These are phyloP conservation scores for Melaleuca quinquenervia DNA, from an alignment of 345 rosid genomes.

Conservation along the genomic window DNA sequence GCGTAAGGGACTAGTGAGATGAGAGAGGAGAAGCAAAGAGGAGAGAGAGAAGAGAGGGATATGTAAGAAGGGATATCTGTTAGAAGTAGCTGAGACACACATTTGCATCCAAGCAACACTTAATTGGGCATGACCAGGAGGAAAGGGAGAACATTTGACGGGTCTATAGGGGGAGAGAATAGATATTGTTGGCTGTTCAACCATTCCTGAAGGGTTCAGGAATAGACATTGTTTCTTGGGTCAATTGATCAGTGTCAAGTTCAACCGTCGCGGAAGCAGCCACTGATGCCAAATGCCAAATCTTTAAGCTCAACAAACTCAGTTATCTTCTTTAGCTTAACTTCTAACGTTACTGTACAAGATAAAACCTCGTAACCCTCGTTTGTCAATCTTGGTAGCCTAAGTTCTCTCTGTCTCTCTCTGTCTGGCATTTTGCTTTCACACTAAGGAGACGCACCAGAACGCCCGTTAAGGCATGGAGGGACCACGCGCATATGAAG, in stretches of 20 bases:
- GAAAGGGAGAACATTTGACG: not conserved
- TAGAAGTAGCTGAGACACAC: not conserved
- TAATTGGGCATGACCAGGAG: not conserved
- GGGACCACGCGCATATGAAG: not conserved
- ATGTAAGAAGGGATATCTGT: not conserved
- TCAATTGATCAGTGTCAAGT: not conserved
- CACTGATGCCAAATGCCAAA: not conserved
- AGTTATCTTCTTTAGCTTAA: not conserved
- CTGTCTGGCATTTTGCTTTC: not conserved
- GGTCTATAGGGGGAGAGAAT: not conserved
- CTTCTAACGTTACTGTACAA: not conserved
- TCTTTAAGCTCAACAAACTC: not conserved
- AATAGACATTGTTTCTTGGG: not conserved
- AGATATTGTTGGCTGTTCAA: not conserved
- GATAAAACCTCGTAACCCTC: not conserved
- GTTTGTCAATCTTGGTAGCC: not conserved
- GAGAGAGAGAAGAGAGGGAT: too few species aligned
- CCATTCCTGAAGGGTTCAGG: not conserved
- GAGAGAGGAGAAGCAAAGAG: too few species aligned
- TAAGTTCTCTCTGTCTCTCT: not conserved
- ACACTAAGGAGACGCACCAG: not conserved
- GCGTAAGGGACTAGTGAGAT: too few species aligned
- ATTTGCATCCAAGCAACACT: not conserved
- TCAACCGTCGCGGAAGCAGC: not conserved
- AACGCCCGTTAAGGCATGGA: not conserved